Evolutionary conservation across 257 asterid genomes (phyloP).

Genomic region (Solanum dulcamara): DNA sequence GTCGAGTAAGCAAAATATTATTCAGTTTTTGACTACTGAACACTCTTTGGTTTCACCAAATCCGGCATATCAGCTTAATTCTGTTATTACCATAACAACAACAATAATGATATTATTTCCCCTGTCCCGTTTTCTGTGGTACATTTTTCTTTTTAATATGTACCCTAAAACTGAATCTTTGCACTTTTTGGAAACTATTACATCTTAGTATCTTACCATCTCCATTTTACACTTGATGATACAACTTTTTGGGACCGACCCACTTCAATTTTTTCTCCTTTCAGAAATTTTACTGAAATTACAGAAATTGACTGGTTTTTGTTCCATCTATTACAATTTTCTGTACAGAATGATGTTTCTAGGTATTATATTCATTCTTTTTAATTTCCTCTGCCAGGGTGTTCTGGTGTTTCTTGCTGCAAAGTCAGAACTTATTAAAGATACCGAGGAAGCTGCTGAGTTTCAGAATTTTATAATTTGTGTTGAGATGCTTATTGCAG

Average conservation of each 20-base stretch:
- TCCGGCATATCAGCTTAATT: not conserved
- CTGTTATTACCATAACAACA: not conserved
- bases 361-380: not conserved
- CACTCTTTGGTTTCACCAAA: not conserved
- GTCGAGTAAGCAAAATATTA: not conserved
- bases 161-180: not conserved
- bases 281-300: not conserved
- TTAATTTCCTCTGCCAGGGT: conserved; percentile 38
- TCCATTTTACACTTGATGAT: not conserved
- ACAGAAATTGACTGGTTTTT: not conserved
- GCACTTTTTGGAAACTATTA: not conserved
- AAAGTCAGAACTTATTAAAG: conserved; percentile 58
- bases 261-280: not conserved
- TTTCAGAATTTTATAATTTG: conserved; percentile 77
- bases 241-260: not conserved
- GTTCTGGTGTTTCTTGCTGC: conserved; percentile 96
- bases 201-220: not conserved
- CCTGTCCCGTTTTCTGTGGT: not conserved
- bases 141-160: not conserved
- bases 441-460: conserved; percentile 86
- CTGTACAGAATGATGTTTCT: not conserved
- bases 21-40: not conserved
- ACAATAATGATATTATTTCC: not conserved
- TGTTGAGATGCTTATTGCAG: conserved; percentile 96
- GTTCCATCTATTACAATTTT: not conserved